These are phyloP conservation scores for Leccinum barrowsii DNA, from an alignment of 768 basidiomycete species.

Conservation along the genomic window DNA sequence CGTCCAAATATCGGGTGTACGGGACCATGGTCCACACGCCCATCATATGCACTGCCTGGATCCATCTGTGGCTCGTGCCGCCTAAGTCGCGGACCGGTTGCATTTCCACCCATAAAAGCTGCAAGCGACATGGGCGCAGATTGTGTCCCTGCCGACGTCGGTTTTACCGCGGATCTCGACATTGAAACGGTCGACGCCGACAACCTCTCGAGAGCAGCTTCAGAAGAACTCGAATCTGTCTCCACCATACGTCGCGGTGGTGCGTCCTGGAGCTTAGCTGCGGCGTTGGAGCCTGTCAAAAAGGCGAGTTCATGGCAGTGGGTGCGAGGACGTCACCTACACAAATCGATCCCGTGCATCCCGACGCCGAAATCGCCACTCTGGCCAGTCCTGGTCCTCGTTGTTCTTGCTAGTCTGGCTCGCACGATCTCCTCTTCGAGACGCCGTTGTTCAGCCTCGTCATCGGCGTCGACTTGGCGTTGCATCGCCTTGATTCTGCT, in stretches of 20 bases:
- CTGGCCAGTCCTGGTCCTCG: slow-evolving; percentile 34
- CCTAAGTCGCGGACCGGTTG: slow-evolving; percentile 69
- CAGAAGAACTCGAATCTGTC: slow-evolving; percentile 8
- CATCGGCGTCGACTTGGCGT: slow-evolving; percentile 76
- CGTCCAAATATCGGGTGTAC: slow-evolving; percentile 77
- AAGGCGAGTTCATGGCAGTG: background rate
- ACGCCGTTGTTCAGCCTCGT: slow-evolving; percentile 70
- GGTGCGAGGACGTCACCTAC: slow-evolving; percentile 21
- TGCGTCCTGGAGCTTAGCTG: slow-evolving; percentile 25
- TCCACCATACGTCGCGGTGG: slow-evolving; percentile 2
- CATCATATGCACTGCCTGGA: slow-evolving; percentile 63
- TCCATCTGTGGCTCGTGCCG: slow-evolving; percentile 71
- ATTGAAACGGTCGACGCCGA: slow-evolving; percentile 1
- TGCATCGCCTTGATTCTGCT: slow-evolving; percentile 77
- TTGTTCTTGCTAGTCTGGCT: slow-evolving; percentile 43
- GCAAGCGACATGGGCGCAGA: slow-evolving; percentile 67
- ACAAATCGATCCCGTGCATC: slow-evolving; percentile 32
- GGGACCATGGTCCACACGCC: slow-evolving; percentile 45
- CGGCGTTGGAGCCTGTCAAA: slow-evolving; percentile 1
- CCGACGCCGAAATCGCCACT: slow-evolving; percentile 39
- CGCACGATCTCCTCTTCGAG: slow-evolving; percentile 55
- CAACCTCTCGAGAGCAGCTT: slow-evolving; percentile 3
- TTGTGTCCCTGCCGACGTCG: slow-evolving; percentile 18
- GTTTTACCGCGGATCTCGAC: slow-evolving; percentile 14
- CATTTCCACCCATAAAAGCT: slow-evolving; percentile 77